Evolutionary conservation across 1,139 yeast genomes (phyloP).

Genomic region (Pichia sp.): DNA sequence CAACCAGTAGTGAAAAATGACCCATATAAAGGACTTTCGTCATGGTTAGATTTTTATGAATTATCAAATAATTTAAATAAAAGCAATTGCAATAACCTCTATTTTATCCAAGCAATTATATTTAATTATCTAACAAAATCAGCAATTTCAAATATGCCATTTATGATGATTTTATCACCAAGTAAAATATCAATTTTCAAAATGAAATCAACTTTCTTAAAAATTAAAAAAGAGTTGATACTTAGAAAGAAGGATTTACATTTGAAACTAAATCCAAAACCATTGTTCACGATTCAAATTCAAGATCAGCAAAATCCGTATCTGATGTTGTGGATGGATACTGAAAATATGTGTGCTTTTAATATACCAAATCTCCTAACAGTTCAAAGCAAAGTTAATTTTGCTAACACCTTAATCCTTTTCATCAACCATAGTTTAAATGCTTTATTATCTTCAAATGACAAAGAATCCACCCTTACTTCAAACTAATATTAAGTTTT

Average conservation of each 20-base stretch:
- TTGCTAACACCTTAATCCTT: conserved; percentile 11
- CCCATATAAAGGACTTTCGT: neutral
- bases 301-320: conserved; percentile 10
- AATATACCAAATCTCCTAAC: conserved; percentile 4
- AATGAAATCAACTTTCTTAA: neutral
- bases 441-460: neutral
- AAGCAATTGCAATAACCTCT: neutral
- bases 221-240: neutral
- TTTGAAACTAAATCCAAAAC: neutral
- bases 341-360: conserved; percentile 16
- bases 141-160: conserved; percentile 1
- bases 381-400: conserved; percentile 1
- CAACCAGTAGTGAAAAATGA: neutral
- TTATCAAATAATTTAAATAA: neutral
- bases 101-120: neutral
- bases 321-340: conserved; percentile 17
- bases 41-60: conserved; percentile 7
- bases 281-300: conserved; percentile 13
- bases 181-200: neutral
- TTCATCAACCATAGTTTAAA: conserved; percentile 9
- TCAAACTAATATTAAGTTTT: neutral
- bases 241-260: neutral
- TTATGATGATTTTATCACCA: conserved; percentile 4
- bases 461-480: neutral
- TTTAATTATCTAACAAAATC: conserved; percentile 1